Conservation (phyloP, 2,329 filamentous ascomycete species). For the Didymella keratinophila region DNA sequence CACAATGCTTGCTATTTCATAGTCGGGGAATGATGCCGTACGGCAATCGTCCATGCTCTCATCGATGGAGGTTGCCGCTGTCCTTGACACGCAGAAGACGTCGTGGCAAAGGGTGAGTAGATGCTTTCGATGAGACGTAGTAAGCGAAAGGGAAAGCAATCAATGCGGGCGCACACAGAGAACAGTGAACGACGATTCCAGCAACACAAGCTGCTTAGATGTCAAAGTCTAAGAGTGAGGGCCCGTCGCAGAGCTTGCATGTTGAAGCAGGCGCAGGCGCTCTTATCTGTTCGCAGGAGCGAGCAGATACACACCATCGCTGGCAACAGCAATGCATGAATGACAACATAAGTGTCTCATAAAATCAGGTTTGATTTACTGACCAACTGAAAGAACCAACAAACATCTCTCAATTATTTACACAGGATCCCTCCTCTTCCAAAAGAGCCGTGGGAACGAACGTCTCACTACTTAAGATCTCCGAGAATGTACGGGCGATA, state of each 20-base stretch:
- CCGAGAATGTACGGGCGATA: slow-evolving; percentile 6
- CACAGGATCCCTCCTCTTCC: neutral
- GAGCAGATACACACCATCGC: neutral
- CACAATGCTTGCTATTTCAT: neutral
- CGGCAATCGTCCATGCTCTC: neutral
- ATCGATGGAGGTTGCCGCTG: neutral
- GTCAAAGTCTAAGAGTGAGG: neutral
- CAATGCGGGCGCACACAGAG: neutral
- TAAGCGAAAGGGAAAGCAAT: neutral
- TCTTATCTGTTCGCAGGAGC: neutral
- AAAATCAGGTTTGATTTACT: neutral
- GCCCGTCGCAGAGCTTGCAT: neutral
- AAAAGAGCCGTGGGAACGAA: slow-evolving; percentile 8
- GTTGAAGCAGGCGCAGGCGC: neutral
- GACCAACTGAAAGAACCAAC: neutral
- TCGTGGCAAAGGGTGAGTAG: neutral
- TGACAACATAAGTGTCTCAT: neutral
- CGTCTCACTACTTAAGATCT: slow-evolving; percentile 5
- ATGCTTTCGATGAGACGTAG: neutral
- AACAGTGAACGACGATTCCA: neutral
- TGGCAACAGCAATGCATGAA: neutral
- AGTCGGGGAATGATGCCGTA: neutral
- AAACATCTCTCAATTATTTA: no score
- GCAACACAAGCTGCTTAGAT: neutral
- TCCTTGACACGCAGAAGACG: neutral